phyloP scores from a whole-genome alignment of 768 basidiomycete species.

The Termitomyces heimii region DNA sequence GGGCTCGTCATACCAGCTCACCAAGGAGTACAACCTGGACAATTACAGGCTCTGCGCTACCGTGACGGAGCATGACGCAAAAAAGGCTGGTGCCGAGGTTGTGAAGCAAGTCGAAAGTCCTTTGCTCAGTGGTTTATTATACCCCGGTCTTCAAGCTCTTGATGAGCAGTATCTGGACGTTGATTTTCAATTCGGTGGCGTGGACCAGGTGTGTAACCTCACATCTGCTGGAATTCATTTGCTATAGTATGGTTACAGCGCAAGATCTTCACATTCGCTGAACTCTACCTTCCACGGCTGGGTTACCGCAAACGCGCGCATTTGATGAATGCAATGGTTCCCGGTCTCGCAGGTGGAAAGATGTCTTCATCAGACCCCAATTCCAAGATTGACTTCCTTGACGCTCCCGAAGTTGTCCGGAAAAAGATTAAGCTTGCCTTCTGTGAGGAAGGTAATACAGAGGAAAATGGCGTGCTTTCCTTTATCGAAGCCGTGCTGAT shows the following conservation, averaged over 20 bases:
- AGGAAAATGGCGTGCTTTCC: slow-evolving; percentile 83
- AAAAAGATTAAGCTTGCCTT: slow-evolving; percentile 91
- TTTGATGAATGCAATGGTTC: slow-evolving; percentile 98
- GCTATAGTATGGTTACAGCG: slow-evolving; percentile 43
- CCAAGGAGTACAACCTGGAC: slow-evolving; percentile 89
- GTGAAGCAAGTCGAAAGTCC: slow-evolving; percentile 97
- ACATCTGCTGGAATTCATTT: background rate
- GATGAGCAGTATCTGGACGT: slow-evolving; percentile 96
- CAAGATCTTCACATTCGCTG: slow-evolving; percentile 98
- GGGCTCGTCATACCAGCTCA: slow-evolving; percentile 91
- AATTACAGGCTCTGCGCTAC: slow-evolving; percentile 90
- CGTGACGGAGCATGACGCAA: slow-evolving; percentile 93
- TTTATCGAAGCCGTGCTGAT: slow-evolving; percentile 87
- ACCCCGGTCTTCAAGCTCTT: slow-evolving; percentile 94
- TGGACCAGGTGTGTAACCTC: slow-evolving; percentile 73
- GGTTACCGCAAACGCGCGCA: slow-evolving; percentile 95
- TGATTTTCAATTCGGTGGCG: slow-evolving; percentile 97
- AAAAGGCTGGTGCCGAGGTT: slow-evolving; percentile 97
- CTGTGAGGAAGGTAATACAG: slow-evolving; percentile 87
- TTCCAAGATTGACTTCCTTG: slow-evolving; percentile 97
- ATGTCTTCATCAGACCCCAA: slow-evolving; percentile 99
- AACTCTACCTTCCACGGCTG: slow-evolving; percentile 88
- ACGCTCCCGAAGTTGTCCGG: slow-evolving; percentile 74
- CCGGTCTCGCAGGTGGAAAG: slow-evolving; percentile 89
- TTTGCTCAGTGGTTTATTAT: slow-evolving; percentile 84